These are phyloP conservation scores for Hypoxylon lienhwacheense DNA, from an alignment of 495 filamentous ascomycete genomes.

Conservation along the genomic window DNA sequence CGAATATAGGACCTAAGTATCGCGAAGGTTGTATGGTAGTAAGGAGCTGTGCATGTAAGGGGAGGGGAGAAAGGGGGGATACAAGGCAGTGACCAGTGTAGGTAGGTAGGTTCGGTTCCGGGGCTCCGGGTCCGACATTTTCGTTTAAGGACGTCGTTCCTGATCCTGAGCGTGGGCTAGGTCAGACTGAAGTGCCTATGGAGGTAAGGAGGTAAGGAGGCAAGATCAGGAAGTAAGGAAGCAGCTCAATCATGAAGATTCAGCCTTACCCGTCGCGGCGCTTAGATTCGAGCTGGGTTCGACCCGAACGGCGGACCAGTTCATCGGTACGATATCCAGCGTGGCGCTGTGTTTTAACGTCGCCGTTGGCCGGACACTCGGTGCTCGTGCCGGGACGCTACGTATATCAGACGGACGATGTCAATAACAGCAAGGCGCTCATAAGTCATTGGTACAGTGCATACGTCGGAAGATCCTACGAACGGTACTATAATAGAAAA, in stretches of 20 bases:
- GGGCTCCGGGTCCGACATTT: conserved; percentile 20
- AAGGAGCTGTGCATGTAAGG: neutral
- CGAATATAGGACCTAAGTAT: no score
- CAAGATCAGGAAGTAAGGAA: no score
- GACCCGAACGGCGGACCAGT: conserved; percentile 8
- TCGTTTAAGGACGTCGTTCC: neutral
- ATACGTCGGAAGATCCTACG: no score
- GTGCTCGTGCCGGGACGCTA: conserved; percentile 9
- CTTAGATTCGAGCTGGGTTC: neutral
- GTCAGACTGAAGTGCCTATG: no score
- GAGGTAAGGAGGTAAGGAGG: no score
- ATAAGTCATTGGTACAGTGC: no score
- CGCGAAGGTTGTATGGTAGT: no score
- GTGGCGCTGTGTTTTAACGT: neutral
- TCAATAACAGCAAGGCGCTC: neutral
- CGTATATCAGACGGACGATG: no score
- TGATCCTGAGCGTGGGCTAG: conserved; percentile 1
- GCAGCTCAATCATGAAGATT: neutral
- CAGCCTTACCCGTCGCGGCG: neutral
- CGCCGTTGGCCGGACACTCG: neutral
- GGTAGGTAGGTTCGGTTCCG: conserved; percentile 9
- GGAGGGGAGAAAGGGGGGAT: neutral
- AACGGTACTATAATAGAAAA: no score
- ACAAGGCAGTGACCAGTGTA: conserved; percentile 4
- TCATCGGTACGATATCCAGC: neutral